Base-by-base conservation (phyloP, 2,329 filamentous ascomycete genomes). In the Fusarium globosum region DNA sequence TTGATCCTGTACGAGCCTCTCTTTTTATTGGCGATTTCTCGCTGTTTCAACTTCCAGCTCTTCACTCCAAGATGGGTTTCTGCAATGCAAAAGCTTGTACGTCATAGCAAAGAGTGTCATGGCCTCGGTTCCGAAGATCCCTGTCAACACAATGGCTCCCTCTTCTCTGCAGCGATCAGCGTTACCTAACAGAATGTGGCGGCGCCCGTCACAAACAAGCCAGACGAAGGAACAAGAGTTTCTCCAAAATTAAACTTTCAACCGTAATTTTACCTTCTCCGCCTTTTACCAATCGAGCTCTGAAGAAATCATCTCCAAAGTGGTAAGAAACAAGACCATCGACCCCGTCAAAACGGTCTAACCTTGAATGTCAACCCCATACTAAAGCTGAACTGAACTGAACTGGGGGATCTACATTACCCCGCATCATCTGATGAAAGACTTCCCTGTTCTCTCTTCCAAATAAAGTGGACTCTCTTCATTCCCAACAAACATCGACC, bases 51-150 rank as follows among this genome's bases (percentile, higher is more conserved):
- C 10, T 15, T 1, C 28, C 58, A 23, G 33, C n/a, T 21, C 20
- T 6, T 41, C 7, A 23, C 35, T 21, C 3, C 11, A n/a, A n/a
- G 35, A 8, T 8, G 7, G 10, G 1, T 23, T 38, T 36, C 33
- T 9, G 16, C 28, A 35, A 26, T 23, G 36, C 20, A 28, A 30
- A 26, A 20, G 15, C 6, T 8, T 38, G 21, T 61, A 68, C 65
- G 64, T 66, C 59, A 62, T 61, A 26, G 21, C 16, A 30, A 33
- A 67, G n/a, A 21, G 8, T 26, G 35, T 12, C 26, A 51, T 42
- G 33, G 45, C 13, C 18, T 75, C 74, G 74, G 74, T 74, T 76
- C 74, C 74, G 74, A 75, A 46, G 43, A 65, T 55, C 56, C 72
- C 42, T 69, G 60, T 26, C 21, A 36, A 28, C 42, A 23, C 43